Evolutionary conservation across 495 filamentous ascomycete species (phyloP), one percentile per base, ranked within the genome.

Genomic region (Lindgomyces ingoldianus): DNA sequence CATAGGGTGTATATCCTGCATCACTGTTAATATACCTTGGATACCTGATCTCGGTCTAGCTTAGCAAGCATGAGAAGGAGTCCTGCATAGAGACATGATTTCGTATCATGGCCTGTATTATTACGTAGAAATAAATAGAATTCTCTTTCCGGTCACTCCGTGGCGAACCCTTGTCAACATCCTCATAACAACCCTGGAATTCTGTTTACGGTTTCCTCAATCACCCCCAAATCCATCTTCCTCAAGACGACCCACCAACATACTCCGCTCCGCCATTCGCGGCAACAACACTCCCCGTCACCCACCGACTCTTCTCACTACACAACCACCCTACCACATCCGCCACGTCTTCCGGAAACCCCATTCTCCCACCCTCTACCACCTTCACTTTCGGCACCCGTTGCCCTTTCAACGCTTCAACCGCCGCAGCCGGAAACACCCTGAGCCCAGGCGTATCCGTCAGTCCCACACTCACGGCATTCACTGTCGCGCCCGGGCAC

Each of bases 281-380:
- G 8, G 58, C 68, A 29, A 71, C 68, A n/a, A 71, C 68, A 54
- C 60, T 65, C 19, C 61, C 69, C 21, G 55, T 65, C 24, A 62
- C 26, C 65, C 61, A 68, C 51, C 61, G 39, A 1, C 22, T 27
- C 52, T 65, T 64, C 48, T 68, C 69, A 26, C 61, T 62, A 10
- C 45, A 56, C 16, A 70, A 44, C 68, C 65, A 67, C 0, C 68
- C 68, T 22, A 71, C 68, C n/a, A 71, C 68, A 58, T 71, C 64
- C 21, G 64, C 64, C 30, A 71, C 64, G 55, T 71, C 68, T 22
- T 71, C 68, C 1, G 64, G n/a, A 33, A 25, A 60, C 0, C 64
- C 68, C 45, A 71, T 57, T n/a, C 68, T 21, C 25, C 65, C 65
- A 1, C 65, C 65, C 39, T 68, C 47, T 25, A 59, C 44, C 18